A percentile compares a stretch with the other conserved stretches of the same genome.
These are phyloP conservation scores for Exophiala viscosa DNA, from an alignment of 2,329 filamentous ascomycete species.

Conservation along the genomic window DNA sequence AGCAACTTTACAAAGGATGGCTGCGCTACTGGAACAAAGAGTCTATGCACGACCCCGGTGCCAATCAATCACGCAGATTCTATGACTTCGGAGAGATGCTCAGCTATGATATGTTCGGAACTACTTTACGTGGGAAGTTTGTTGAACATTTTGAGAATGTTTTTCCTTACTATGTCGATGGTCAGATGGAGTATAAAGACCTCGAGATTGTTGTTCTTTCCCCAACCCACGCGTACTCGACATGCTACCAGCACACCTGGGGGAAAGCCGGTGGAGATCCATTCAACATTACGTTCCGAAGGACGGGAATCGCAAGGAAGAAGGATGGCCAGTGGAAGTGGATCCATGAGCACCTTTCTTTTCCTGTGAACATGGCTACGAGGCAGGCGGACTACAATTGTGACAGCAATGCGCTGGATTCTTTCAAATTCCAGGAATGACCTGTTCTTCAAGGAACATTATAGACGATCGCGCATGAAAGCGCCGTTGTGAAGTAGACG, in stretches of 20 bases:
- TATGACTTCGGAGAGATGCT: slow-evolving; percentile 8
- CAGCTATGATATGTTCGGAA: slow-evolving; percentile 14
- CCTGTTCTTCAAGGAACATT: too few species aligned
- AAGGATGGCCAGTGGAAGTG: slow-evolving; percentile 8
- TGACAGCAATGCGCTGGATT: neutral
- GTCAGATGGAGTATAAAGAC: slow-evolving; percentile 7
- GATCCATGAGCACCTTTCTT: slow-evolving; percentile 10
- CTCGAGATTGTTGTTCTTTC: slow-evolving; percentile 3
- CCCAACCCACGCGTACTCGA: slow-evolving; percentile 1
- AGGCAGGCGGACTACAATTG: neutral
- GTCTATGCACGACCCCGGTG: slow-evolving; percentile 1
- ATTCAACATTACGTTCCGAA: slow-evolving; percentile 6
- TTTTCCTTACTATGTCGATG: slow-evolving; percentile 6
- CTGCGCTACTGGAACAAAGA: slow-evolving; percentile 11
- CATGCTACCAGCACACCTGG: slow-evolving; percentile 6
- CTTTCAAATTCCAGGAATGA: slow-evolving; percentile 1
- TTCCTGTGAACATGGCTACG: slow-evolving; percentile 3
- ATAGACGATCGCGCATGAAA: too few species aligned
- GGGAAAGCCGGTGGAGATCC: slow-evolving; percentile 4
- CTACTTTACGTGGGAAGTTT: slow-evolving; percentile 4
- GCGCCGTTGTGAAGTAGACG: too few species aligned
- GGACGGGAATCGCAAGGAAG: slow-evolving; percentile 4
- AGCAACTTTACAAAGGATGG: slow-evolving; percentile 7
- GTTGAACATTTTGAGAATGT: slow-evolving; percentile 7
- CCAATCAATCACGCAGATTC: neutral